Evolutionary conservation across 129 eudicot species (phyloP), one percentile per base, ranked within the genome.

Genomic region (Pseudognaphalium luteoalbum): DNA sequence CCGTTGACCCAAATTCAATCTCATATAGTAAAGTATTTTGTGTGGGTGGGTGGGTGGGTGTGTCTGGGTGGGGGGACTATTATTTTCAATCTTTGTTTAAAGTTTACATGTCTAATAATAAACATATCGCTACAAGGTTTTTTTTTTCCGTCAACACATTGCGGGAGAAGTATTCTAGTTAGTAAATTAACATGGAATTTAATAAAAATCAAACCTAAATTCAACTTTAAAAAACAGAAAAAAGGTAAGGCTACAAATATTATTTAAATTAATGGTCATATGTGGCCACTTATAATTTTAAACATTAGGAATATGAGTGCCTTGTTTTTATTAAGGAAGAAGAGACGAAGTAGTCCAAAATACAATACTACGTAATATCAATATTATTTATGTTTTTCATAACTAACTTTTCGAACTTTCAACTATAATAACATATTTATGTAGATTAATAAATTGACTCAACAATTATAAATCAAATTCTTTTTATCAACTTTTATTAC

Each of bases 271-370:
- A 32, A 32, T 28, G 79, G 37, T 47, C 37, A 32, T 64, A 51
- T 75, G 28, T 64, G 63, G 71, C 74, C 58, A 58, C 70, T 35
- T 35, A 68, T 58, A 39, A 15, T 68, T 67, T 67, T 68, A 57
- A 50, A 76, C 16, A 10, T 33, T 66, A 22, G 9, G 9, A 57
- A 47, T 17, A 60, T 50, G 54, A 68, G 69, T 58, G 20, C 6
- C 28, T 44, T 63, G 12, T 59, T 44, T 32, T 2, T 32, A 63
- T 70, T 59, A 16, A 19, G 50, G 63, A 70, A 70, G 6, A 42
- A 29, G 39, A 20, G 71, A 58, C 35, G 68, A 62, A 32, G 63
- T 10, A 78, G 37, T 30, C 52, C 34, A 20, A 15, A 39, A 39
- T 61, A 47, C 9, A 47, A 19, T 34, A 32, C 39, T 52, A 60